Conservation (phyloP, 495 filamentous ascomycete genomes). For the Aspergillus sclerotioniger region DNA sequence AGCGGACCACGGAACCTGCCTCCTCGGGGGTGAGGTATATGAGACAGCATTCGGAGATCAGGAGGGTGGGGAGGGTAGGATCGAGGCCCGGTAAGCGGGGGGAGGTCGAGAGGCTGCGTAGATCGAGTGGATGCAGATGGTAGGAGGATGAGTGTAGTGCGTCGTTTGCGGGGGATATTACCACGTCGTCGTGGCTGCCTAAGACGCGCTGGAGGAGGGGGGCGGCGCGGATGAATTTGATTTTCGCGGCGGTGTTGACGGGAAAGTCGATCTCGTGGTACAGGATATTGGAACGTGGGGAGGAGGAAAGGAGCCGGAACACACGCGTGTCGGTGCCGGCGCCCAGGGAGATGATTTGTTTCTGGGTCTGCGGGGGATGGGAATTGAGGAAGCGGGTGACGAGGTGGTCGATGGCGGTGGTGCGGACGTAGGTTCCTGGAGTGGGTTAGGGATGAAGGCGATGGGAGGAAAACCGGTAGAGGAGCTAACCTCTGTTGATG, state of each 20-base stretch:
- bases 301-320: constrained; percentile 61
- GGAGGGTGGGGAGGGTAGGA: constrained; percentile 65
- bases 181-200: constrained; percentile 22
- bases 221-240: constrained; percentile 47
- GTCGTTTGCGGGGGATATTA: constrained; percentile 37
- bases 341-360: constrained; percentile 90
- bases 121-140: constrained; percentile 77
- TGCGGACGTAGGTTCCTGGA: constrained; percentile 90
- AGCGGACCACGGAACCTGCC: constrained; percentile 62
- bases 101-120: constrained; percentile 56
- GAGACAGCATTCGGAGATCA: constrained; percentile 93
- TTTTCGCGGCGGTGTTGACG: constrained; percentile 65
- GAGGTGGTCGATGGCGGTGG: constrained; percentile 78
- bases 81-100: constrained; percentile 31
- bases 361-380: constrained; percentile 31
- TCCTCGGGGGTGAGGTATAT: constrained; percentile 71
- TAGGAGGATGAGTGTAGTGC: constrained; percentile 53
- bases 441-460: neutral
- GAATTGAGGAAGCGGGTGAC: constrained; percentile 64
- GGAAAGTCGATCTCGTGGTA: constrained; percentile 97
- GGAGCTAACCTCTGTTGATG: constrained; percentile 77
- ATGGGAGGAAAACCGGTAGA: neutral
- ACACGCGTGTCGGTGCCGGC: constrained; percentile 90
- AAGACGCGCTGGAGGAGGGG: constrained; percentile 34
- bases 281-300: constrained; percentile 40